Conservation (phyloP, 306 rosid species). For the Prunus davidiana region DNA sequence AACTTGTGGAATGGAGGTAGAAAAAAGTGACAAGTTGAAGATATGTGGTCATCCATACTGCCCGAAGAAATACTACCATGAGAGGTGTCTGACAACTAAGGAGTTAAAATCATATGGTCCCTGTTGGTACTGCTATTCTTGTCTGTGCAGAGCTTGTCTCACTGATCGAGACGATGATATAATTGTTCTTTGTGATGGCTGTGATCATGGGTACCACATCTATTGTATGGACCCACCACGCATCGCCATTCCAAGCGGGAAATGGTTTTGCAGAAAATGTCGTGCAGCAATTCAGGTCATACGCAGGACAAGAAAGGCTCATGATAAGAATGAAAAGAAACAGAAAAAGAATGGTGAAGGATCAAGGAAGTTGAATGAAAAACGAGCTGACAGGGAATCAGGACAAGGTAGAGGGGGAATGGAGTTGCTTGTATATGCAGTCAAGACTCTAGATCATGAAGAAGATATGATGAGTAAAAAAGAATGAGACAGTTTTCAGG, state of each 20-base stretch:
- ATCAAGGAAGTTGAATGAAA: constrained; percentile 37
- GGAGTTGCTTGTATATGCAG: constrained; percentile 87
- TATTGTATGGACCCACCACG: constrained; percentile 77
- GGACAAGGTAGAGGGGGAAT: constrained; percentile 65
- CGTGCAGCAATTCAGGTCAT: constrained; percentile 56
- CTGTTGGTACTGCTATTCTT: constrained; percentile 90
- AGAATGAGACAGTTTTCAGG: constrained; percentile 15
- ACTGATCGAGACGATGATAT: constrained; percentile 57
- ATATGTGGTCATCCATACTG: constrained; percentile 63
- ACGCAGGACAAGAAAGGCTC: constrained; percentile 45
- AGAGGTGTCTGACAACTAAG: constrained; percentile 69
- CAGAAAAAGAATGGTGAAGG: constrained; percentile 34
- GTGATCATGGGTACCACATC: constrained; percentile 87
- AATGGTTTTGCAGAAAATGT: constrained; percentile 87
- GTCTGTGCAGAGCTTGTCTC: constrained; percentile 78
- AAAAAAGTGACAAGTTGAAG: constrained; percentile 35
- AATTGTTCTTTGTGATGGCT: constrained; percentile 86
- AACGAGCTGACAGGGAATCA: constrained; percentile 39
- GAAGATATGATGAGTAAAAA: constrained; percentile 33
- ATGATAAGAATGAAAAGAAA: constrained; percentile 39
- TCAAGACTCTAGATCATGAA: constrained; percentile 58
- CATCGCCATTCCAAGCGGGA: constrained; percentile 55
- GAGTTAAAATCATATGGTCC: constrained; percentile 49
- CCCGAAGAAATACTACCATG: constrained; percentile 56
- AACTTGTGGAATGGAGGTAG: constrained; percentile 53